phyloP scores from a whole-genome alignment of 2,329 filamentous ascomycete genomes.

The Neophaeococcomyces aloes region DNA sequence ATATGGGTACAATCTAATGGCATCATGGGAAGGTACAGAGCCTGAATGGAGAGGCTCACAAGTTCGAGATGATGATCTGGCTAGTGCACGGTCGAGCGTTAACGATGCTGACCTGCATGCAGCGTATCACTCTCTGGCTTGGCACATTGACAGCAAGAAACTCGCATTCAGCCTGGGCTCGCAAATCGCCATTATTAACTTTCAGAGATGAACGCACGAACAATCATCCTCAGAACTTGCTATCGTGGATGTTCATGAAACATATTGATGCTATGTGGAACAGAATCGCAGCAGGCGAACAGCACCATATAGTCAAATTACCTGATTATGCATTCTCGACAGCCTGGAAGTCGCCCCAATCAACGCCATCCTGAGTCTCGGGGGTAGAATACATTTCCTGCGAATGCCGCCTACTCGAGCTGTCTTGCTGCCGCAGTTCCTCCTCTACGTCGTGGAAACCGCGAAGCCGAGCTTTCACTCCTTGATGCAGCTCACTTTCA shows the following conservation, averaged over 20 bases:
- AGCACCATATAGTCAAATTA: neutral
- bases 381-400: neutral
- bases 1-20: conserved; percentile 33
- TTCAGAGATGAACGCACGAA: conserved; percentile 18
- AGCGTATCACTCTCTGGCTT: conserved; percentile 35
- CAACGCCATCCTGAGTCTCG: conserved; percentile 6
- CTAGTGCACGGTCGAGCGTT: conserved; percentile 25
- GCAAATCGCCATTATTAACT: conserved; percentile 27
- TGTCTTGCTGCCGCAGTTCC: conserved; percentile 21
- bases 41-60: conserved; percentile 18
- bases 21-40: conserved; percentile 27
- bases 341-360: conserved; percentile 22
- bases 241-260: neutral
- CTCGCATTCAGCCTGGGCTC: conserved; percentile 41
- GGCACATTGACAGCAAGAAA: conserved; percentile 45
- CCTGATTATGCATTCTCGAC: conserved; percentile 12
- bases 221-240: neutral
- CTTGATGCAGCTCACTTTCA: conserved; percentile 25
- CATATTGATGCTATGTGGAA: neutral
- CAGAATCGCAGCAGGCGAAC: neutral
- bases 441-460: conserved; percentile 35
- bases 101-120: conserved; percentile 23
- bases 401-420: neutral
- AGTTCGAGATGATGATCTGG: conserved; percentile 25
- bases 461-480: conserved; percentile 33